These are phyloP conservation scores for Penicillium hesseltinei DNA, from an alignment of 2,329 filamentous ascomycete species.

Conservation along the genomic window DNA sequence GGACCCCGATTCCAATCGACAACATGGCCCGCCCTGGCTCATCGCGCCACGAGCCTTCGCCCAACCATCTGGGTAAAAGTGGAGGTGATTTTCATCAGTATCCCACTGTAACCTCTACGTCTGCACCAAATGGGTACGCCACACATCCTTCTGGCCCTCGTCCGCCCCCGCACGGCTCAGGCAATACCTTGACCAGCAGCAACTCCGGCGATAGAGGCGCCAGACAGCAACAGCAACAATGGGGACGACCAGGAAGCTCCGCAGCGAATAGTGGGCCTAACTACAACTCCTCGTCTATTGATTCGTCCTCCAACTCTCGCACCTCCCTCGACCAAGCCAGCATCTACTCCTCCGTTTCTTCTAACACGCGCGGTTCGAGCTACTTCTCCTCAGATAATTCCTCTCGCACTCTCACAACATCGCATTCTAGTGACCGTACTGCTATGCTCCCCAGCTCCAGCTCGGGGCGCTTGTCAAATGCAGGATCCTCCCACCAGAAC, in stretches of 20 bases:
- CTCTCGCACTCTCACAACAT: conserved; percentile 43
- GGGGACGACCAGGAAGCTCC: conserved; percentile 62
- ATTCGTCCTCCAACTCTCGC: conserved; percentile 54
- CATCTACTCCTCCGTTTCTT: conserved; percentile 60
- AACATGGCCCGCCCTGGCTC: conserved; percentile 66
- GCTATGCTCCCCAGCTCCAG: conserved; percentile 26
- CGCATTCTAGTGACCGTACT: conserved; percentile 37
- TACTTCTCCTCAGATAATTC: conserved; percentile 57
- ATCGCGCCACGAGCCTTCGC: conserved; percentile 68
- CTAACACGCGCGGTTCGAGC: conserved; percentile 56
- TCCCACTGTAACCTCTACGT: conserved; percentile 64
- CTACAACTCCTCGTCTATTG: conserved; percentile 57
- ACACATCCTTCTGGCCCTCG: conserved; percentile 62
- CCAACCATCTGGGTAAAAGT: conserved; percentile 78
- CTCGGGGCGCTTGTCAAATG: conserved; percentile 31
- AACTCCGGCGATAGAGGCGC: conserved; percentile 66
- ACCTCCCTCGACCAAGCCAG: conserved; percentile 64
- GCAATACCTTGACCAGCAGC: conserved; percentile 67
- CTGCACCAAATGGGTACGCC: conserved; percentile 48
- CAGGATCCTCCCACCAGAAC: conserved; percentile 31
- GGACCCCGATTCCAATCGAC: conserved; percentile 70
- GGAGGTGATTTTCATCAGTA: conserved; percentile 86
- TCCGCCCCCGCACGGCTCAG: conserved; percentile 55
- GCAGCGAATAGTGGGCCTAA: conserved; percentile 53
- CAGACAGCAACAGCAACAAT: conserved; percentile 75